phyloP scores from a whole-genome alignment of 1,284 basidiomycete genomes.

The Ganoderma sinense region DNA sequence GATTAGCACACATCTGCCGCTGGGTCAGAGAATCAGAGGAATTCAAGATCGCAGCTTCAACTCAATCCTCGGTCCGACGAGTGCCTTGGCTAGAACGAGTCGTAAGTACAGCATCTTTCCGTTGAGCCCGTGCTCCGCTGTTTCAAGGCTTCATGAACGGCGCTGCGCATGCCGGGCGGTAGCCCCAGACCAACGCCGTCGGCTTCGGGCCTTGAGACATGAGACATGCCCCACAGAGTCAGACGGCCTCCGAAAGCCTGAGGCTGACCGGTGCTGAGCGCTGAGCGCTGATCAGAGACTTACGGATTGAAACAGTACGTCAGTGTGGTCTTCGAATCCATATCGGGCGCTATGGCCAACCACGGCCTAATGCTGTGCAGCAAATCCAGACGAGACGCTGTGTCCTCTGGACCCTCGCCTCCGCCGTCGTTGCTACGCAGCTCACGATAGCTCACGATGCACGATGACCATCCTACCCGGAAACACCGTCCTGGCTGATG shows the following conservation, averaged over 20 bases:
- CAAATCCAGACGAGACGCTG: too few species aligned
- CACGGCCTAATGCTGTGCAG: too few species aligned
- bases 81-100: slow-evolving; percentile 43
- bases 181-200: slow-evolving; percentile 43
- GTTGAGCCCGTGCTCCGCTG: slow-evolving; percentile 42
- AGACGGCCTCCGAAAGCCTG: slow-evolving; percentile 42
- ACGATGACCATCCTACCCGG: slow-evolving; percentile 18
- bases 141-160: slow-evolving; percentile 48
- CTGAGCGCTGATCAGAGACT: not conserved
- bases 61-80: slow-evolving; percentile 46
- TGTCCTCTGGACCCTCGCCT: not conserved
- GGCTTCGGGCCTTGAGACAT: slow-evolving; percentile 45
- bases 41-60: slow-evolving; percentile 47
- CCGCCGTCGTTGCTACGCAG: slow-evolving; percentile 14
- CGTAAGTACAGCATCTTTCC: slow-evolving; percentile 35
- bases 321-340: not conserved
- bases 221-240: slow-evolving; percentile 44
- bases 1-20: slow-evolving; percentile 48
- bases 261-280: too few species aligned
- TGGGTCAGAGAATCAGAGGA: slow-evolving; percentile 51
- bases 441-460: slow-evolving; percentile 18
- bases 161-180: slow-evolving; percentile 19
- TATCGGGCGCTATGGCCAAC: too few species aligned
- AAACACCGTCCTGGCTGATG: slow-evolving; percentile 5
- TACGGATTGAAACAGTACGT: not conserved